Conservation (phyloP, 106 monocot species). For the Gastrodia elata region DNA sequence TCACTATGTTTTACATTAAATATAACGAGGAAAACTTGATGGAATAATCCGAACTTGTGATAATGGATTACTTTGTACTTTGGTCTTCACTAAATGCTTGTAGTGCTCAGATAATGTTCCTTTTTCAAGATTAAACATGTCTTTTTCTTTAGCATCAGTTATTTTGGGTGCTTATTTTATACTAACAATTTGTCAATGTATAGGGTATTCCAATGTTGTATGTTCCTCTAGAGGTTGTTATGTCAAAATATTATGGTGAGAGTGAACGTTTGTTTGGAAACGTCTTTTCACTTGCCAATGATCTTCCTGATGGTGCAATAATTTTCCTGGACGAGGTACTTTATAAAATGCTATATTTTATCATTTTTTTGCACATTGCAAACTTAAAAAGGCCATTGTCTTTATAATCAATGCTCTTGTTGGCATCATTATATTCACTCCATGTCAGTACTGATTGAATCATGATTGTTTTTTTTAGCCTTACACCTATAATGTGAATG, state of each 20-base stretch:
- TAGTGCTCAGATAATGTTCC: not conserved
- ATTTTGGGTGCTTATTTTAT: not conserved
- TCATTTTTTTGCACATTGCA: not conserved
- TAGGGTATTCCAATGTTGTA: slow-evolving; percentile 85
- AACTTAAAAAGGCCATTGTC: not conserved
- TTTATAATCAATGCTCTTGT: not conserved
- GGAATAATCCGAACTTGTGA: not conserved
- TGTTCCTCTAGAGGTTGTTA: slow-evolving; percentile 88
- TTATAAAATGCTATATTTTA: not conserved
- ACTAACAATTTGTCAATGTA: not conserved
- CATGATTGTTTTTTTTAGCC: not conserved
- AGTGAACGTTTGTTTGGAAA: slow-evolving; percentile 79
- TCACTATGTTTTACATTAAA: not conserved
- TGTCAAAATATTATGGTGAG: slow-evolving; percentile 99
- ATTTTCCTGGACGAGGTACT: slow-evolving; percentile 88
- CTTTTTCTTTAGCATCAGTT: not conserved
- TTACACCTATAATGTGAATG: not conserved
- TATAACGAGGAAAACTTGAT: not conserved
- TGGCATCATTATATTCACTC: not conserved
- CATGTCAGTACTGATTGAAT: not conserved
- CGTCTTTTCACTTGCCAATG: slow-evolving; percentile 92
- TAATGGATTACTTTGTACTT: not conserved
- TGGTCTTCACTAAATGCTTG: not conserved
- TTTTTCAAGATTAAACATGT: not conserved
- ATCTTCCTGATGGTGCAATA: slow-evolving; percentile 80